Evolutionary conservation across 768 basidiomycete species (phyloP).

Genomic region (Suillus lakei): DNA sequence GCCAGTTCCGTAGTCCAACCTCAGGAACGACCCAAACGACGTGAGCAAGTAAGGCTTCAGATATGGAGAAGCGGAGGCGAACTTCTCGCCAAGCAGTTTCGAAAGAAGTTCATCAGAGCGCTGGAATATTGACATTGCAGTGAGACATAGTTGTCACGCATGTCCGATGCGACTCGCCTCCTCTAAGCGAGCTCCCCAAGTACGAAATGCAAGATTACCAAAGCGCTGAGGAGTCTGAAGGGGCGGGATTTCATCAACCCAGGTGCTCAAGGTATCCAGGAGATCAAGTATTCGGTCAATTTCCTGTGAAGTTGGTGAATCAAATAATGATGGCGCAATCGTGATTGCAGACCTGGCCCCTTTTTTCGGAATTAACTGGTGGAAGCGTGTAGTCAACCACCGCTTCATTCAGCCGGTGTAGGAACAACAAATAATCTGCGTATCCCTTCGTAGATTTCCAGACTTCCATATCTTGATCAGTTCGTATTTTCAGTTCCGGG

Average conservation of each 20-base stretch:
- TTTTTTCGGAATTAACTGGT: conserved; percentile 26
- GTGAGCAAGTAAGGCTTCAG: conserved; percentile 78
- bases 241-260: conserved; percentile 85
- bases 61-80: conserved; percentile 55
- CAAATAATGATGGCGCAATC: not conserved
- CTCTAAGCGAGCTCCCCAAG: conserved; percentile 80
- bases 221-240: conserved; percentile 79
- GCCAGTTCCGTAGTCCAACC: conserved; percentile 97
- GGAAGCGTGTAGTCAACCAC: conserved; percentile 71
- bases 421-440: conserved; percentile 73
- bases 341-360: conserved; percentile 28
- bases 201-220: conserved; percentile 90
- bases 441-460: conserved; percentile 80
- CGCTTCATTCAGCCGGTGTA: conserved; percentile 76
- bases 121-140: conserved; percentile 35
- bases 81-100: conserved; percentile 51
- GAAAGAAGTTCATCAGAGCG: conserved; percentile 56
- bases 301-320: conserved; percentile 40
- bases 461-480: conserved; percentile 71
- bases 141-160: conserved; percentile 10
- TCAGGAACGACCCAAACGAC: conserved; percentile 87
- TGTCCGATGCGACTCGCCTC: conserved; percentile 51
- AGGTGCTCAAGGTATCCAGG: conserved; percentile 66
- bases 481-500: conserved; percentile 63
- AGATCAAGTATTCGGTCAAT: conserved; percentile 54